A percentile compares a stretch with the other conserved stretches of the same genome.
Conservation (phyloP, 306 rosid genomes). For the Fagus crenata region DNA sequence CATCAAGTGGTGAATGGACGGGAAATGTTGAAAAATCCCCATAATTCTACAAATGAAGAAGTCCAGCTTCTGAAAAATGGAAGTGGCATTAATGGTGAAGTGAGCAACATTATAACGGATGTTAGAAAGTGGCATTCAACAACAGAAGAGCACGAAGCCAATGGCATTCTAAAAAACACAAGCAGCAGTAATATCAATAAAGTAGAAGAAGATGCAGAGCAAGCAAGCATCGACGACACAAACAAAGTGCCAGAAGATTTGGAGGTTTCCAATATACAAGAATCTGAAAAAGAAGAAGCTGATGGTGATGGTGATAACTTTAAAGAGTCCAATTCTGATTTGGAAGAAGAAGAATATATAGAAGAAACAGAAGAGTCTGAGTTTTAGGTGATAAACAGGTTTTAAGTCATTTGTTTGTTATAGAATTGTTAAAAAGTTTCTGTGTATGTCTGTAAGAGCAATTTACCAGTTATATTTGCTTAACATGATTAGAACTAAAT, state of each 20-base stretch:
- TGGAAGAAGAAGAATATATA: slow-evolving; percentile 49
- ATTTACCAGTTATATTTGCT: background rate
- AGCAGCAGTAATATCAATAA: slow-evolving; percentile 29
- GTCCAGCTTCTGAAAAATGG: background rate
- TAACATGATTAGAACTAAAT: background rate
- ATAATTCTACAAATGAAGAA: background rate
- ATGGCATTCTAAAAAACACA: slow-evolving; percentile 28
- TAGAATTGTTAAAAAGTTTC: background rate
- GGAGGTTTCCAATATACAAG: slow-evolving; percentile 28
- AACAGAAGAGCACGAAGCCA: slow-evolving; percentile 28
- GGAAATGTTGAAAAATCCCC: background rate
- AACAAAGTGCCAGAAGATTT: slow-evolving; percentile 22
- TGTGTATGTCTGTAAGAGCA: background rate
- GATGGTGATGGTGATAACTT: slow-evolving; percentile 22
- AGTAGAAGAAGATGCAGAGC: slow-evolving; percentile 21
- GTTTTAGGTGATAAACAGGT: slow-evolving; percentile 23
- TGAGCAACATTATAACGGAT: slow-evolving; percentile 13
- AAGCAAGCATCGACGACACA: slow-evolving; percentile 14
- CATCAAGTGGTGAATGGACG: slow-evolving; percentile 16
- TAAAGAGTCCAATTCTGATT: slow-evolving; percentile 29
- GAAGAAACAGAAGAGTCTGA: slow-evolving; percentile 55
- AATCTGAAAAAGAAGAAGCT: slow-evolving; percentile 24
- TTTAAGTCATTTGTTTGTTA: background rate
- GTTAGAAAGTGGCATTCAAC: slow-evolving; percentile 8
- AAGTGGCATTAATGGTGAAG: background rate